phyloP scores from a whole-genome alignment of 2,329 filamentous ascomycete species.

The Aspergillus sp. region DNA sequence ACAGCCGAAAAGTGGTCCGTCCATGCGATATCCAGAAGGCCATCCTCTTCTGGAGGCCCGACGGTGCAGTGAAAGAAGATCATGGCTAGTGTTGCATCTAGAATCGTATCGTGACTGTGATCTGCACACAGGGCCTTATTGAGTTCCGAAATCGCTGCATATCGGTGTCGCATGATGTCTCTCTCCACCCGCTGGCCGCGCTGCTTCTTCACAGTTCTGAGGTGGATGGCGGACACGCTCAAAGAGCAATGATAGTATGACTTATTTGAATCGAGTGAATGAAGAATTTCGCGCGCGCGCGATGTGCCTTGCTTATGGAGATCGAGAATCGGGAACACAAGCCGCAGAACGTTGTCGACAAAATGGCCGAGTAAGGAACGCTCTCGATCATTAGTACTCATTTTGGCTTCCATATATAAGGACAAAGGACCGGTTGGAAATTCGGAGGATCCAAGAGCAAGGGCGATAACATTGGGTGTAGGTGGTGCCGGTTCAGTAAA shows the following conservation, averaged over 20 bases:
- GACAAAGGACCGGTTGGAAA: slow-evolving; percentile 1
- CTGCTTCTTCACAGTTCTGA: slow-evolving; percentile 62
- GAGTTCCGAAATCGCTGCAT: slow-evolving; percentile 78
- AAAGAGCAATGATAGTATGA: slow-evolving; percentile 92
- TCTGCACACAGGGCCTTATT: slow-evolving; percentile 79
- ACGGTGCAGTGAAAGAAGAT: slow-evolving; percentile 95
- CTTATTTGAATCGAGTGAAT: slow-evolving; percentile 72
- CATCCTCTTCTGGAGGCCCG: slow-evolving; percentile 72
- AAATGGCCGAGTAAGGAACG: slow-evolving; percentile 75
- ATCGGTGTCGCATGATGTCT: slow-evolving; percentile 70
- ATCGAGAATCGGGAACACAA: slow-evolving; percentile 70
- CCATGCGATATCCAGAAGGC: slow-evolving; percentile 88
- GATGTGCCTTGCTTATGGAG: slow-evolving; percentile 81
- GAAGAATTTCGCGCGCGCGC: slow-evolving; percentile 76
- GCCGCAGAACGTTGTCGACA: slow-evolving; percentile 77
- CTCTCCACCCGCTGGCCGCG: not conserved
- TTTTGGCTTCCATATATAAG: not conserved
- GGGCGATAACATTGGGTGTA: not conserved
- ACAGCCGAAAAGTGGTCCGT: slow-evolving; percentile 93
- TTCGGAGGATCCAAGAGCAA: not conserved
- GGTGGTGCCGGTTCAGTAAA: not conserved
- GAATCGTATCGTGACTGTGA: slow-evolving; percentile 73
- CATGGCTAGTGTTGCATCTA: slow-evolving; percentile 88
- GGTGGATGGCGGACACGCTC: slow-evolving; percentile 86
- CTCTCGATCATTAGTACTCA: slow-evolving; percentile 57